These are phyloP conservation scores for Barnettozyma wickerhamii DNA, from an alignment of 805 yeast species.

Conservation along the genomic window DNA sequence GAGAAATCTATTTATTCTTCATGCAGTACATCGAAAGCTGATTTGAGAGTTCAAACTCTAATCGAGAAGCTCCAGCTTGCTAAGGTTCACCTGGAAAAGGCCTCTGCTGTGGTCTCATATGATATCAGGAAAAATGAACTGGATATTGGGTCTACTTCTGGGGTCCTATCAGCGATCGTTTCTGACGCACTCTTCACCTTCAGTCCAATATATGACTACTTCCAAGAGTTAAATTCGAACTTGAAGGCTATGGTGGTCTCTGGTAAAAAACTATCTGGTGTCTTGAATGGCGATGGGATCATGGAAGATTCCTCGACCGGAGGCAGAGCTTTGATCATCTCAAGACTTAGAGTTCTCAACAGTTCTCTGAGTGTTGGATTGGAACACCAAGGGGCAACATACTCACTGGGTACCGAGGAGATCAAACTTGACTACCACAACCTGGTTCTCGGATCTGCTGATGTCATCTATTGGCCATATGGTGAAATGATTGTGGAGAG, in stretches of 20 bases:
- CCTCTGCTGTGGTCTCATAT: background rate
- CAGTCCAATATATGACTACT: background rate
- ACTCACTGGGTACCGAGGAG: slow-evolving; percentile 10
- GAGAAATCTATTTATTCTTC: background rate
- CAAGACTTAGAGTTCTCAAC: slow-evolving; percentile 2
- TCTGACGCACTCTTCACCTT: slow-evolving; percentile 1
- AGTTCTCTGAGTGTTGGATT: slow-evolving; percentile 1
- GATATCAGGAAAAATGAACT: background rate
- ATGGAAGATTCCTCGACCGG: background rate
- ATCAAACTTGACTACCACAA: slow-evolving; percentile 12
- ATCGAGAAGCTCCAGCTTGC: background rate
- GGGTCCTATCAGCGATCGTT: background rate
- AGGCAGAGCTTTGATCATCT: background rate
- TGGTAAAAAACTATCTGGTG: background rate
- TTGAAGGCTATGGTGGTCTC: background rate
- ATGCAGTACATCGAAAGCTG: background rate
- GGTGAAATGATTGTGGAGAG: slow-evolving; percentile 25
- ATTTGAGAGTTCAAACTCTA: slow-evolving; percentile 1
- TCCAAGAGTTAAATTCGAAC: background rate
- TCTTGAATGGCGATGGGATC: background rate
- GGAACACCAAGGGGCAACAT: background rate
- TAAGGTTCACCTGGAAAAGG: background rate
- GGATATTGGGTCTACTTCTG: background rate
- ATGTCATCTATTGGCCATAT: slow-evolving; percentile 8
- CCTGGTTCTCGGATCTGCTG: slow-evolving; percentile 1